Base-by-base conservation (phyloP, 352 stramenopile species). In the Globisporangium cederbergense region DNA sequence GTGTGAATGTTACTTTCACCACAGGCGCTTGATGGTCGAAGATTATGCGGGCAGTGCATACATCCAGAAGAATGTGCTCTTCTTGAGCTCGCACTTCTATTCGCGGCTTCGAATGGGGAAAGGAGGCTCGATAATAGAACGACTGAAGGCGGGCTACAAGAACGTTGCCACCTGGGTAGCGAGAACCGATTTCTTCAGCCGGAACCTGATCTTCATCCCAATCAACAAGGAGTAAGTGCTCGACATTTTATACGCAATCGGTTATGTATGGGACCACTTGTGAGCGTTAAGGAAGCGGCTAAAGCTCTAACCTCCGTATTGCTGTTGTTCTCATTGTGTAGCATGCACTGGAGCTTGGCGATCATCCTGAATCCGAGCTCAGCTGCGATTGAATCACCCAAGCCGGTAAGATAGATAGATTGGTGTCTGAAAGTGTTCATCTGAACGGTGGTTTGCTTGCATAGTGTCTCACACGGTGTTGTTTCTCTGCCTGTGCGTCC, bases 201-300 rank as follows among this genome's bases (percentile, higher is more conserved):
- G 84, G 14, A 83, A 76, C 1, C 67, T 95, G 40, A 83, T 95
- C 70, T 93, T 95, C 78, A 78, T 95, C 65, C 86, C 86, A 20
- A 95, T 95, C 72, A 93, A 95, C 73, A 90, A 91, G 58, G 74
- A 91, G 86, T 93, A 75, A 60, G 81, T 65, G 3, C 50, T n/a
- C 49, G 56, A 16, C 56, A 1, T 11, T 40, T 10, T 40, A 28
- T 10, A 40, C 11, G 34, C 34, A 40, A 40, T 0, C 4, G 8
- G 34, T 28, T 28, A 28, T 28, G 7, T 40, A 40, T 40, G 11
- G 34, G 34, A 40, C 34, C 34, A 40, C 25, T 40, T 40, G 34
- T 11, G 34, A 11, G 34, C 10, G 14, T 50, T 30, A 43, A 25
- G 46, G 5, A 14, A 7, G 11, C 14, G 10, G 25, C 30, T 45